Base-by-base conservation (phyloP, 2,329 filamentous ascomycete species). In the Sporothrix euskadiensis region DNA sequence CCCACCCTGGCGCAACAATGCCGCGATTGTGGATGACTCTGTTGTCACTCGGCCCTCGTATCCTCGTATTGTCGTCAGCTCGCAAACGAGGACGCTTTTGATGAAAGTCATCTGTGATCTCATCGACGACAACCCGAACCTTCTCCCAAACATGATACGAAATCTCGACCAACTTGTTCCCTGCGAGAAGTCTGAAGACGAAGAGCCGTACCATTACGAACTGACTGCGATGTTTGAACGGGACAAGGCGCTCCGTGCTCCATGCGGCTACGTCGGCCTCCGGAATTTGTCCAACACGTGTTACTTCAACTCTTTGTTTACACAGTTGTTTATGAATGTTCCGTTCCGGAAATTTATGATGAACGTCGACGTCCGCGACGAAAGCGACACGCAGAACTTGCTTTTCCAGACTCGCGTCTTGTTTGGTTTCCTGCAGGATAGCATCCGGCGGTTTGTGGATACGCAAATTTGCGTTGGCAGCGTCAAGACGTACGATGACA, bases 281-380 rank as follows among this genome's bases (percentile, higher is more conserved):
- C 88, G 88, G 73, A 99, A 99, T 78, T 87, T 98, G 19, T 96
- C 94, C 10, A 97, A 98, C 80, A 98, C 97, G 0, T 99, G 96
- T 82, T 99, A 99, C 80, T 88, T 98, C 79, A 99, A 99, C 80
- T 98, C 96, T 0, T 85, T 99, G 0, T 87, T 98, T 75, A 95
- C 94, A 0, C 96, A 99, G 79, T 88, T 99, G 0, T 99, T 95
- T 84, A 98, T 98, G 94, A 98, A 99, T 79, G 83, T 92, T 19
- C 87, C 89, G 7, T 98, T 99, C 78, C 91, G 96, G 22, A 87
- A 88, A 19, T 97, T 98, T 81, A 92, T 99, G 77, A 85, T 98
- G 74, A 82, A 85, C 73, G 85, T 88, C n/a, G 81, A 85, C 9
- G 83, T 93, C 32, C 81, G 84, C 16, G 88, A 91, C 75, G 81